These are phyloP conservation scores for Penicillium taxi DNA, from an alignment of 495 filamentous ascomycete species.

Conservation along the genomic window DNA sequence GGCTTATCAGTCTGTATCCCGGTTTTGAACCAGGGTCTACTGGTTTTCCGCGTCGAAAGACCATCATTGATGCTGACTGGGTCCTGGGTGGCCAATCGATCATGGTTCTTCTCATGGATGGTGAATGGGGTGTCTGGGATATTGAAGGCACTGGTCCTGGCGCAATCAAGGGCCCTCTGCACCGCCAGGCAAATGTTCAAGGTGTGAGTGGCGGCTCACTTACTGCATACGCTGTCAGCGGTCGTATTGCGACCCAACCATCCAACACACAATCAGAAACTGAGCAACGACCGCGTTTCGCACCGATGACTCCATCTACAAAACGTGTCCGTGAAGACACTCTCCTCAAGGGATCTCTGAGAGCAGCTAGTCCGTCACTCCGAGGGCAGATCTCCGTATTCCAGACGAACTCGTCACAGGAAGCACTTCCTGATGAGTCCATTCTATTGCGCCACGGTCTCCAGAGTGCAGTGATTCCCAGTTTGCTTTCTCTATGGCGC, in stretches of 20 bases:
- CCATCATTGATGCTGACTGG: conserved; percentile 76
- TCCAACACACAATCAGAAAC: conserved; percentile 24
- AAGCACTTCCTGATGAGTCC: conserved; percentile 51
- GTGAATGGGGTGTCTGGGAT: conserved; percentile 94
- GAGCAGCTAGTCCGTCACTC: conserved; percentile 24
- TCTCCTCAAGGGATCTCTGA: conserved; percentile 42
- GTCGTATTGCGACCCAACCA: conserved; percentile 49
- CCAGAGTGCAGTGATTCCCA: conserved; percentile 53
- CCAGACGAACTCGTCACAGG: conserved; percentile 37
- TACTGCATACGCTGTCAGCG: conserved; percentile 60
- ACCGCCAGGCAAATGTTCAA: conserved; percentile 46
- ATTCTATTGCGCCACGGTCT: conserved; percentile 61
- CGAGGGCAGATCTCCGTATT: conserved; percentile 61
- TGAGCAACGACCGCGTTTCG: conserved; percentile 51
- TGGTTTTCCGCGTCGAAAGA: conserved; percentile 53
- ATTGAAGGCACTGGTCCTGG: conserved; percentile 58
- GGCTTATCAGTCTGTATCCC: conserved; percentile 63
- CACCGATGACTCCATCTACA: conserved; percentile 79
- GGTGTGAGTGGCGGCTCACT: conserved; percentile 58
- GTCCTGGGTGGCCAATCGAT: conserved; percentile 69
- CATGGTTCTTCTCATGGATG: conserved; percentile 69
- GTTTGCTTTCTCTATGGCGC: conserved; percentile 59
- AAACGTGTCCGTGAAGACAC: conserved; percentile 51
- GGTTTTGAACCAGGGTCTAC: conserved; percentile 45
- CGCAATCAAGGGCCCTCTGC: conserved; percentile 43